Evolutionary conservation across 106 monocot species (phyloP).

Genomic region (Apostasia shenzhenica): DNA sequence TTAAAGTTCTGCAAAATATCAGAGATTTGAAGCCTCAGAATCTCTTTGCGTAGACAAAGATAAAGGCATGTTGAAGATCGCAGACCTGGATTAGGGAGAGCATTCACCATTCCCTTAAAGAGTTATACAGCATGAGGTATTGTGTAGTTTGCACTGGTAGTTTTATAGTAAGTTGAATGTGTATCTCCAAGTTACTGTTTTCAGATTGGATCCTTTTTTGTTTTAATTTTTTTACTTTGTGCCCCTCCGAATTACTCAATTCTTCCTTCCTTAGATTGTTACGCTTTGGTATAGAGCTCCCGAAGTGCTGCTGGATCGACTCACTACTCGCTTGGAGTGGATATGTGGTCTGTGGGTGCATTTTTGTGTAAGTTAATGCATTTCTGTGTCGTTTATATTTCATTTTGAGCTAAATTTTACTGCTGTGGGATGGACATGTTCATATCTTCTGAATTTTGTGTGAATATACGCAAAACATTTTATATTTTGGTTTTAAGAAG

Average conservation of each 20-base stretch:
- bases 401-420: no score
- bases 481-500: no score
- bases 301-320: constrained; percentile 77
- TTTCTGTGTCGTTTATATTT: neutral
- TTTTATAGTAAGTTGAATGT: neutral
- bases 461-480: no score
- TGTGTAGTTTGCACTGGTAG: neutral
- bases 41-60: constrained; percentile 89
- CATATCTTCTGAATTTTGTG: no score
- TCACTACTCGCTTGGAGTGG: constrained; percentile 88
- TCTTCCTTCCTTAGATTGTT: constrained; percentile 51
- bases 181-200: no score
- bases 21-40: constrained; percentile 99
- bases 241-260: neutral
- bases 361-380: constrained; percentile 67
- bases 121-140: constrained; percentile 98
- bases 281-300: constrained; percentile 99
- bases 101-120: constrained; percentile 85
- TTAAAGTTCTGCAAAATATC: neutral
- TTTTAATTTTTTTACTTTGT: no score
- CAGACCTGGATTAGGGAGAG: constrained; percentile 97
- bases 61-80: constrained; percentile 90
- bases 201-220: no score
- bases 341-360: constrained; percentile 99
- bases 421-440: no score